A percentile compares a stretch with the other conserved stretches of the same genome.
phyloP scores from a whole-genome alignment of 2,329 filamentous ascomycete genomes.

The Colletotrichum sp. region DNA sequence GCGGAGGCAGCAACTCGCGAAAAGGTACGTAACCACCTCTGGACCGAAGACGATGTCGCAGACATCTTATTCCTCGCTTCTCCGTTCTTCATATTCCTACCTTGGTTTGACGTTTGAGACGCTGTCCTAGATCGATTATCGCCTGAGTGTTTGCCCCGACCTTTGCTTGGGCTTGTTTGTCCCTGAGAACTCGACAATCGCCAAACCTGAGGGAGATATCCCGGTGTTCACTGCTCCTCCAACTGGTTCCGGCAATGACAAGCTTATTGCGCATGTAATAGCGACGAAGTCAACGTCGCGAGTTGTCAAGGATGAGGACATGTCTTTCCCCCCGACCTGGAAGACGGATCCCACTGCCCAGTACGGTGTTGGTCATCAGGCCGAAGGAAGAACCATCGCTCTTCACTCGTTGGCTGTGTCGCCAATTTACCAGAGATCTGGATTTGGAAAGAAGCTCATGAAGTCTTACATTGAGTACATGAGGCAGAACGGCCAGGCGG shows the following conservation, averaged over 20 bases:
- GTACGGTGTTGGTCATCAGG: constrained; percentile 26
- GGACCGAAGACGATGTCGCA: not conserved
- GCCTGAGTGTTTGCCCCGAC: constrained; percentile 29
- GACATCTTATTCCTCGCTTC: not conserved
- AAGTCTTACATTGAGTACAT: constrained; percentile 26
- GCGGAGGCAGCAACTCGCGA: constrained; percentile 31
- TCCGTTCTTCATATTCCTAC: not conserved
- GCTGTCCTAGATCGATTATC: constrained; percentile 32
- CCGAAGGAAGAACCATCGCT: constrained; percentile 30
- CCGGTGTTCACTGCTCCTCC: constrained; percentile 13
- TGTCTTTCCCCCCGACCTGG: constrained; percentile 30
- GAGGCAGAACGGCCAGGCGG: constrained; percentile 17
- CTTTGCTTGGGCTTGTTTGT: constrained; percentile 31
- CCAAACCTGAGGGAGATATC: not conserved
- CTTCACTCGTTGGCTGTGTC: constrained; percentile 32
- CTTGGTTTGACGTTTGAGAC: not conserved
- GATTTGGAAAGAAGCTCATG: constrained; percentile 31
- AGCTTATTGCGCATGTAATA: constrained; percentile 31
- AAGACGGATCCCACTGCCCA: constrained; percentile 21
- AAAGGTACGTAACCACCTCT: constrained; percentile 23
- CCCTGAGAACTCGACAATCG: not conserved
- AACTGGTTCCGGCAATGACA: constrained; percentile 1
- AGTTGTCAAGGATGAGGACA: constrained; percentile 29
- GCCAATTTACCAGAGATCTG: constrained; percentile 27
- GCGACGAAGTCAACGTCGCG: constrained; percentile 27